Base-by-base conservation (phyloP, 352 stramenopile genomes). In the Phytophthora pinifolia region DNA sequence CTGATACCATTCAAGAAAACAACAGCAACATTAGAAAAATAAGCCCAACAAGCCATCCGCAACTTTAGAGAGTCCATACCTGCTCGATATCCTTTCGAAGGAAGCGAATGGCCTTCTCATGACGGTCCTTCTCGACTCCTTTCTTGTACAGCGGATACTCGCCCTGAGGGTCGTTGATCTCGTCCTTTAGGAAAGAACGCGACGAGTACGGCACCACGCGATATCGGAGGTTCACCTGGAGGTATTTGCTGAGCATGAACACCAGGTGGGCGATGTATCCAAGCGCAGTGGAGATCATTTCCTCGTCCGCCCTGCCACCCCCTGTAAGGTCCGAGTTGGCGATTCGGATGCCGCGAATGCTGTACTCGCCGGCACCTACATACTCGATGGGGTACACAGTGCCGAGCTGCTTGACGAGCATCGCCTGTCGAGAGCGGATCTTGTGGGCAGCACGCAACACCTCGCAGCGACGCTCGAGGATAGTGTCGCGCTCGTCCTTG, bases 161-260 rank as follows among this genome's bases (percentile, higher is more conserved):
- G 35, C 72, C 77, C 34, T 78, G 60, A 37, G 80, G 65, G 31
- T 93, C 85, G 46, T 95, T 93, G 43, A 93, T 89, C 55, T 95
- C 83, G 62, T 95, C 85, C 36, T 88, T 88, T 31, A 95, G 67
- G 45, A 81, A 92, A 4, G 83, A 93, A 4, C 82, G 77, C 34
- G 81, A 92, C 31, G 81, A 89, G 53, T 88, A 90, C 18, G 83
- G 81, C 38, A 89, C 67, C 38, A 94, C 81, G 10, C 73, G 74
- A 68, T 94, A 94, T 5, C 85, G 79, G 25, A 94, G 64, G 31
- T 91, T 94, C 41, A 94, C 81, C 37, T 92, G 75, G 29, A 94
- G 58, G 48, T 94, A 94, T 61, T 94, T 94, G 74, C 80, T 89
- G 20, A 94, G 74, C 79, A 94, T 91, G 55, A 94, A 94, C 17